phyloP scores from a whole-genome alignment of 768 basidiomycete genomes.

The Agaricus sinodeliciosus region DNA sequence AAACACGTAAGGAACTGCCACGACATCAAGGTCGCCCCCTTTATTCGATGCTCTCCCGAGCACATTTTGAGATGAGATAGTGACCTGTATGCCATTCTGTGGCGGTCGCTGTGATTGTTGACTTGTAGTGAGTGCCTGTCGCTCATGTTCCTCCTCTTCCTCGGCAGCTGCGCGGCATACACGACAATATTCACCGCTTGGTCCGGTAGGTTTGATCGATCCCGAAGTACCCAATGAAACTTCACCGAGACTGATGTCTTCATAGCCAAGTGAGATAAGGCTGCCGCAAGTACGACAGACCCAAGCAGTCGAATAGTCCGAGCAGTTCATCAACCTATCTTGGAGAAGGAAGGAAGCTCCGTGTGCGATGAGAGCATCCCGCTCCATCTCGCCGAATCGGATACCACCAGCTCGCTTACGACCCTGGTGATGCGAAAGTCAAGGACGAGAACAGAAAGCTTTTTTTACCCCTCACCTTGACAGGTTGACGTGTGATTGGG shows the following conservation, averaged over 20 bases:
- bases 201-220: slow-evolving; percentile 53
- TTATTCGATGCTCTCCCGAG: slow-evolving; percentile 50
- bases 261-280: slow-evolving; percentile 93
- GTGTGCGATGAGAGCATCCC: slow-evolving; percentile 97
- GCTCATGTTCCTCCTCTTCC: slow-evolving; percentile 53
- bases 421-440: slow-evolving; percentile 45
- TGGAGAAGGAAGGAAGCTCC: slow-evolving; percentile 98
- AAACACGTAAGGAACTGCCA: slow-evolving; percentile 95
- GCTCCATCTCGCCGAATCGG: slow-evolving; percentile 99
- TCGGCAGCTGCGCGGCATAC: slow-evolving; percentile 77
- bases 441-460: not conserved
- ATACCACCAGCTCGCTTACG: slow-evolving; percentile 98
- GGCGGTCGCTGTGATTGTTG: slow-evolving; percentile 36
- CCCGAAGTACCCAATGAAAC: slow-evolving; percentile 43
- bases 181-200: slow-evolving; percentile 90
- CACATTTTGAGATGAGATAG: slow-evolving; percentile 63
- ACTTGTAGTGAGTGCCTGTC: slow-evolving; percentile 53
- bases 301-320: slow-evolving; percentile 99
- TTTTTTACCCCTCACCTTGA: slow-evolving; percentile 58
- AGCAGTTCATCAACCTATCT: slow-evolving; percentile 99
- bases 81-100: slow-evolving; percentile 51
- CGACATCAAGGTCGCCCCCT: slow-evolving; percentile 86
- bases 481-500: slow-evolving; percentile 91
- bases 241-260: slow-evolving; percentile 75
- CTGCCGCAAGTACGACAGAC: slow-evolving; percentile 96